Evolutionary conservation across 148 eudicot species (phyloP).

Genomic region (Diospyros lotus): DNA sequence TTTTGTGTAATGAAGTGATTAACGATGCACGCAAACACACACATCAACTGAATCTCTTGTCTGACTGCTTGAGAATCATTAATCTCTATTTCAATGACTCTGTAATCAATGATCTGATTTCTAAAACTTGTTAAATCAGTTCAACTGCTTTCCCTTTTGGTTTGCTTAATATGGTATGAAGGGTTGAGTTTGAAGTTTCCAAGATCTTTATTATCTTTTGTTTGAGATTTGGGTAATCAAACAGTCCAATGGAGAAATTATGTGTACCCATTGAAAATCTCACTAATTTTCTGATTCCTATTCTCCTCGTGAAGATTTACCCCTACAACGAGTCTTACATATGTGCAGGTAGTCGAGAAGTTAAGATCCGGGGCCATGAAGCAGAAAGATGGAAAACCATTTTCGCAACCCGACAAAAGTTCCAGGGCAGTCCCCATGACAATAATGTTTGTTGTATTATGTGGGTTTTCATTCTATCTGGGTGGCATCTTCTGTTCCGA

Average conservation of each 20-base stretch:
- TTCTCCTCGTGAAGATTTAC: neutral
- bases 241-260: neutral
- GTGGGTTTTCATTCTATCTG: slow-evolving; percentile 86
- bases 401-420: slow-evolving; percentile 45
- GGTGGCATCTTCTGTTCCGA: slow-evolving; percentile 70
- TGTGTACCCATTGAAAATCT: neutral
- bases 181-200: neutral
- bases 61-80: neutral
- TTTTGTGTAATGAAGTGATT: neutral
- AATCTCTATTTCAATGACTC: neutral
- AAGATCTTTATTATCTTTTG: neutral
- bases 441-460: slow-evolving; percentile 48
- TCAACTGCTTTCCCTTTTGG: neutral
- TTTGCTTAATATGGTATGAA: neutral
- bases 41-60: neutral
- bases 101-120: neutral
- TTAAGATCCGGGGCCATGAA: slow-evolving; percentile 18
- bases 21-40: no score
- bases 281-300: no score
- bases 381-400: slow-evolving; percentile 67
- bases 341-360: slow-evolving; percentile 29
- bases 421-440: slow-evolving; percentile 51
- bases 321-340: neutral
- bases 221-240: neutral
- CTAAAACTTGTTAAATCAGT: neutral